Percentiles rank a stretch among this genome's conserved stretches.
Evolutionary conservation across 1,139 yeast genomes (phyloP).

Genomic region (Williopsis jadinii): DNA sequence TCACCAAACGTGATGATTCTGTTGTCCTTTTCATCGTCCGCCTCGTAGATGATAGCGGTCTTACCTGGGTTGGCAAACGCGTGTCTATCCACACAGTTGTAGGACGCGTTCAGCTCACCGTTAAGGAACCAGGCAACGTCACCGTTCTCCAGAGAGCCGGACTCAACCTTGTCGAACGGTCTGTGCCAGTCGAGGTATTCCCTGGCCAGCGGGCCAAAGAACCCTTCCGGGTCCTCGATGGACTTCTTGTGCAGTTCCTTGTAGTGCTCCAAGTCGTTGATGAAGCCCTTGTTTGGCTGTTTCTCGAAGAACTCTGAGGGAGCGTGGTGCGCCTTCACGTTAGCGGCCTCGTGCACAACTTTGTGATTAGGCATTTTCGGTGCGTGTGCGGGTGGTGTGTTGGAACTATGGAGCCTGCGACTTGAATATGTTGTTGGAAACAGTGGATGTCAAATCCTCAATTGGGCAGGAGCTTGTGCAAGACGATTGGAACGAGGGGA

Average conservation of each 20-base stretch:
- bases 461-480: too few relatives aligned
- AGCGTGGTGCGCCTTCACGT: slow-evolving; percentile 53
- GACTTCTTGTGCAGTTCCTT: slow-evolving; percentile 68
- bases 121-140: slow-evolving; percentile 91
- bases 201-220: slow-evolving; percentile 78
- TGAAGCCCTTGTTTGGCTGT: slow-evolving; percentile 53
- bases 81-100: slow-evolving; percentile 95
- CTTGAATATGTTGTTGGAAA: too few relatives aligned
- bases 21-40: slow-evolving; percentile 81
- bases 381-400: background rate
- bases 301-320: slow-evolving; percentile 71
- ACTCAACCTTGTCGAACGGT: slow-evolving; percentile 65
- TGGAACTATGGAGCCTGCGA: too few relatives aligned
- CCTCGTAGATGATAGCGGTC: slow-evolving; percentile 88
- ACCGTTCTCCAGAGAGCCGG: slow-evolving; percentile 71
- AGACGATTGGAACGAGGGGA: too few relatives aligned
- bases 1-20: slow-evolving; percentile 76
- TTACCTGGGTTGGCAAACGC: slow-evolving; percentile 84
- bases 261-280: slow-evolving; percentile 59
- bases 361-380: slow-evolving; percentile 14
- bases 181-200: slow-evolving; percentile 80
- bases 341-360: slow-evolving; percentile 81
- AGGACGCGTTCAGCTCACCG: slow-evolving; percentile 89
- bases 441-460: too few relatives aligned
- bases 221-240: slow-evolving; percentile 71